Evolutionary conservation across 1,284 basidiomycete species (phyloP).

Genomic region (Rhodotorula glutinis): DNA sequence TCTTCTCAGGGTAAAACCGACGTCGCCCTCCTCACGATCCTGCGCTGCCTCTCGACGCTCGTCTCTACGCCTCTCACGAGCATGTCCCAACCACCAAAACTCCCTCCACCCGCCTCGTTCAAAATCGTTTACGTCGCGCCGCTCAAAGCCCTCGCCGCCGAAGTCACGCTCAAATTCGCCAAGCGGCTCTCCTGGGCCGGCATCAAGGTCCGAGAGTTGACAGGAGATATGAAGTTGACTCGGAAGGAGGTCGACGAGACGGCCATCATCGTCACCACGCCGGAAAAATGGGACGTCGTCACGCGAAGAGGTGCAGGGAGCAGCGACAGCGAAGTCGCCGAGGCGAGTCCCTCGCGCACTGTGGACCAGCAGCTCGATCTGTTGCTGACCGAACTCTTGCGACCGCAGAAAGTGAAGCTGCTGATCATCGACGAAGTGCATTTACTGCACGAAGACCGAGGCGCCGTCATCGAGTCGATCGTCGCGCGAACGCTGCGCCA

Average conservation of each 20-base stretch:
- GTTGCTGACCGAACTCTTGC: not conserved
- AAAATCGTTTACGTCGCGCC: constrained; percentile 99
- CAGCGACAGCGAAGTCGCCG: constrained; percentile 75
- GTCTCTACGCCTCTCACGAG: constrained; percentile 58
- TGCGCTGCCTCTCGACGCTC: constrained; percentile 55
- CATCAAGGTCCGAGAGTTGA: constrained; percentile 85
- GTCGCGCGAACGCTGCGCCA: constrained; percentile 89
- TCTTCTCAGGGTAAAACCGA: constrained; percentile 88
- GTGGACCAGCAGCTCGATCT: no score
- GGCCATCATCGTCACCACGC: constrained; percentile 97
- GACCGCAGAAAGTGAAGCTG: constrained; percentile 75
- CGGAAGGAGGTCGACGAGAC: constrained; percentile 91
- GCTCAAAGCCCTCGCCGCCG: constrained; percentile 96
- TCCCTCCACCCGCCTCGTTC: constrained; percentile 55
- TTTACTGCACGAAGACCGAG: constrained; percentile 94
- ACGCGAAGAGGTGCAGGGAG: constrained; percentile 96
- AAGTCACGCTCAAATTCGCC: constrained; percentile 88
- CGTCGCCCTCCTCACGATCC: constrained; percentile 90
- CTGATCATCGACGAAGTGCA: constrained; percentile 99
- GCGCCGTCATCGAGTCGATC: constrained; percentile 97
- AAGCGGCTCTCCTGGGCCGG: constrained; percentile 88
- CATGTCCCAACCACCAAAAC: constrained; percentile 45
- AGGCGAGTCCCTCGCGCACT: constrained; percentile 55
- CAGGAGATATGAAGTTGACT: constrained; percentile 98
- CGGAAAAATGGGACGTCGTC: constrained; percentile 99